Conservation (phyloP, 2,329 filamentous ascomycete species). For the Phyllachora maydis region DNA sequence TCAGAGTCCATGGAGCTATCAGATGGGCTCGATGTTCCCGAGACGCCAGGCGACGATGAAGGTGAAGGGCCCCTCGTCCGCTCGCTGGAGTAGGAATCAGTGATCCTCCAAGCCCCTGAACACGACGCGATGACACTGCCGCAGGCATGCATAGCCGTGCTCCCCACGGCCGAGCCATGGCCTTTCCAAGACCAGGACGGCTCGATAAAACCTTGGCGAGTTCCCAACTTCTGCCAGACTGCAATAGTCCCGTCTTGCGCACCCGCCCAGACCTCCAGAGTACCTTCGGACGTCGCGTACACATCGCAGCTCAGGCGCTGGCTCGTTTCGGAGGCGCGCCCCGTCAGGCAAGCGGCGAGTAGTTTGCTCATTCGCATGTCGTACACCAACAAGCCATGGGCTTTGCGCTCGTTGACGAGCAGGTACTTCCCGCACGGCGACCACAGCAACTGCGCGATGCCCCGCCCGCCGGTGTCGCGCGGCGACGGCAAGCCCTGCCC, state of each 20-base stretch:
- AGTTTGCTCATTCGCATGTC: slow-evolving; percentile 37
- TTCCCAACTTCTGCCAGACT: slow-evolving; percentile 37
- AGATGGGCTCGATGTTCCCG: no score
- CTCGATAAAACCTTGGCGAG: slow-evolving; percentile 17
- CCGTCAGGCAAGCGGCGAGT: slow-evolving; percentile 30
- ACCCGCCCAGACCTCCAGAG: slow-evolving; percentile 44
- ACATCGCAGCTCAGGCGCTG: slow-evolving; percentile 35
- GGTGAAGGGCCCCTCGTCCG: no score
- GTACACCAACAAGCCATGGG: slow-evolving; percentile 34
- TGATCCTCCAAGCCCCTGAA: slow-evolving; percentile 27
- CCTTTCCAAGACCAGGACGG: slow-evolving; percentile 28
- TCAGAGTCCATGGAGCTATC: slow-evolving; percentile 1
- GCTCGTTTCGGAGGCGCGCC: slow-evolving; percentile 27
- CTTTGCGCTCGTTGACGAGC: slow-evolving; percentile 37
- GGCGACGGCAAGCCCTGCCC: no score
- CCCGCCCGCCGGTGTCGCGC: slow-evolving; percentile 43
- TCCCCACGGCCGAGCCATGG: slow-evolving; percentile 24
- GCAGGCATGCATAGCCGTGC: slow-evolving; percentile 26
- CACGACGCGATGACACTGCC: slow-evolving; percentile 36
- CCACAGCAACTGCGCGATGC: slow-evolving; percentile 39
- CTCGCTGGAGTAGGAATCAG: slow-evolving; percentile 11
- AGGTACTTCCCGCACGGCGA: slow-evolving; percentile 43
- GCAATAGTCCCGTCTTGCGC: slow-evolving; percentile 29
- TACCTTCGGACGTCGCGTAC: slow-evolving; percentile 18
- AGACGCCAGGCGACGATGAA: no score